Base-by-base conservation (phyloP, 768 basidiomycete genomes). In the Phanerochaete carnosa region DNA sequence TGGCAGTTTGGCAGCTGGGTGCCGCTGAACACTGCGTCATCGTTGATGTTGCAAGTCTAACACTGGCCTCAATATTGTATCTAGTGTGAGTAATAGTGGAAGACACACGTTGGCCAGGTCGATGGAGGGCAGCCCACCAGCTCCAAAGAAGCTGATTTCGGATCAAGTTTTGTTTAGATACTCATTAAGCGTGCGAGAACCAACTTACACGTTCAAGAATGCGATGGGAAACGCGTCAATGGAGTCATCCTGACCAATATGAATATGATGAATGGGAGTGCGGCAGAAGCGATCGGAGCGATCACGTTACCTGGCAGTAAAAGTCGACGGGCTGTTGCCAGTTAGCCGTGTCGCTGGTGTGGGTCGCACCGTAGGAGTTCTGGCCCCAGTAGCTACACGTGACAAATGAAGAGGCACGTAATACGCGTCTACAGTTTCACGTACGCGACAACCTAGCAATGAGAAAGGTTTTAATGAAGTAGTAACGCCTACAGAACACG, bases 221-320 rank as follows among this genome's bases (percentile, higher is more conserved):
- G 86, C 86, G 47, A 89, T 59, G 0, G 87, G 87, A 51, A 89
- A 74, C 39, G 75, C 80, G 64, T 89, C 77, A 49, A 88, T 82
- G 3, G 79, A 73, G 67, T 79, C 70, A 66, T 88, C 87, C 80
- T 85, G 65, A n/a, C n/a, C 3, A 1, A 19, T 9, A 1, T 11
- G 1, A 15, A 2, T 6, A 23, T 57, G 30, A 35, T 25, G 32
- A 16, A n/a, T 43, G 2, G 19, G 28, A 26, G 62, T 33, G 6
- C 16, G 9, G 28, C 19, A 30, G 59, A 47, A n/a, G 22, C 16
- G 6, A 45, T 16, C 33, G 45, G 37, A 28, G 46, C 23, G 55
- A 28, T 9, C 30, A 16, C 16, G 37, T 19, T 64, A 82, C 81
- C 73, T 82, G 79, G 64, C 84, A 87, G 66, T 85, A 86, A 16